phyloP scores from a whole-genome alignment of 2,329 filamentous ascomycete genomes.

The Sphaerostilbella broomeana region DNA sequence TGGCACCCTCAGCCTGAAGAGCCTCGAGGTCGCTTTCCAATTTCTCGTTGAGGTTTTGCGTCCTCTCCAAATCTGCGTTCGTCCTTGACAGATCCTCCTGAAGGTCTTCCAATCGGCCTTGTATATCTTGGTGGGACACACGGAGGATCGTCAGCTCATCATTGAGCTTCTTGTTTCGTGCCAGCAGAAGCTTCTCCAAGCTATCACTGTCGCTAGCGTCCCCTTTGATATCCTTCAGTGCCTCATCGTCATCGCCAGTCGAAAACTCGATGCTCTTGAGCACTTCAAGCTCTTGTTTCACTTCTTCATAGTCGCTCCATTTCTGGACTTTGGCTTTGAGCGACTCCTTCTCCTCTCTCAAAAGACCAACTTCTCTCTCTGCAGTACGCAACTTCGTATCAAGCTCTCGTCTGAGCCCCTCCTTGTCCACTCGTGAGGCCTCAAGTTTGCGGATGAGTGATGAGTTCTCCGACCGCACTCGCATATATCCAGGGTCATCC shows the following conservation, averaged over 20 bases:
- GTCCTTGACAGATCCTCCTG: conserved; percentile 78
- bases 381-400: conserved; percentile 70
- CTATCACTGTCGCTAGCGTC: conserved; percentile 58
- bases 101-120: conserved; percentile 68
- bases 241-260: conserved; percentile 75
- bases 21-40: conserved; percentile 87
- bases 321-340: conserved; percentile 77
- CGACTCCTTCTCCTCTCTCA: conserved; percentile 74
- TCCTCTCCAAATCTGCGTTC: conserved; percentile 79
- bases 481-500: conserved; percentile 83
- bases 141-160: conserved; percentile 89
- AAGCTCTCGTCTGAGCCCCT: conserved; percentile 68
- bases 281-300: conserved; percentile 93
- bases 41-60: conserved; percentile 77
- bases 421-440: conserved; percentile 73
- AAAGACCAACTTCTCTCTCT: conserved; percentile 67
- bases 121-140: conserved; percentile 89
- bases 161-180: conserved; percentile 91
- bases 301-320: conserved; percentile 90
- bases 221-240: conserved; percentile 35
- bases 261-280: conserved; percentile 97
- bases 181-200: conserved; percentile 82
- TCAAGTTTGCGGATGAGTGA: conserved; percentile 86
- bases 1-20: conserved; percentile 77
- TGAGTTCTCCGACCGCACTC: conserved; percentile 87